Evolutionary conservation across 495 filamentous ascomycete genomes (phyloP), one percentile per base, ranked within the genome.

Genomic region (Daldinia childiae): DNA sequence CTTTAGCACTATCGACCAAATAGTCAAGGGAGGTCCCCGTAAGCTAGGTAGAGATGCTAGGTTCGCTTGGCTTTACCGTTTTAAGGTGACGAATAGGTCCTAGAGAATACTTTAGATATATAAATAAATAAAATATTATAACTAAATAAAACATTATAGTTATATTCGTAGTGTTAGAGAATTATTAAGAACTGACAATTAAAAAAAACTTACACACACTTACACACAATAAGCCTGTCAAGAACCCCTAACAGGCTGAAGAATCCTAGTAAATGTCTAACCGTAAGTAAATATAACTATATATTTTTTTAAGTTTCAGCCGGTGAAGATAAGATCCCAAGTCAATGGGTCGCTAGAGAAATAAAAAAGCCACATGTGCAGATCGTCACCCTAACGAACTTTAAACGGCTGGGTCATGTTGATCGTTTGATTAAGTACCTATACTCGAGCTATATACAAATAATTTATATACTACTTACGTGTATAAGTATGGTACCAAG

Each of bases 11-110:
- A 52, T 50, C 32, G 41, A 45, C 48, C 27, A 11, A 41, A 21
- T 19, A 70, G 30, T 58, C 38, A 62, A 63, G 43, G 43, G 36
- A 21, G 3, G 7, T 45, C 64, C 63, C 45, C 38, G 56, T 38
- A 17, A 62, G 17, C 52, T 36, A 14, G 8, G 36, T 36, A 14
- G 8, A 45, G 36, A 17, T 26, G 7, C 0, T 26, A n/a, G 39
- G 19, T 60, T 72, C 61, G 65, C 70, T 73, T 65, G 70, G 56
- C 38, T 69, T 68, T 65, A 55, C 70, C 57, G 50, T 69, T 73
- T 69, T 57, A 58, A 73, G 60, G 62, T 56, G 61, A 65, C 43
- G 30, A 64, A 11, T 60, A 1, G 26, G 21, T 24, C 24, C 34
- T 36, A 45, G 58, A 12, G 43, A 48, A 48, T 48, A 48, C n/a